Conservation (phyloP, 164 flowering plant genomes). For the Aristolochia fimbriata region DNA sequence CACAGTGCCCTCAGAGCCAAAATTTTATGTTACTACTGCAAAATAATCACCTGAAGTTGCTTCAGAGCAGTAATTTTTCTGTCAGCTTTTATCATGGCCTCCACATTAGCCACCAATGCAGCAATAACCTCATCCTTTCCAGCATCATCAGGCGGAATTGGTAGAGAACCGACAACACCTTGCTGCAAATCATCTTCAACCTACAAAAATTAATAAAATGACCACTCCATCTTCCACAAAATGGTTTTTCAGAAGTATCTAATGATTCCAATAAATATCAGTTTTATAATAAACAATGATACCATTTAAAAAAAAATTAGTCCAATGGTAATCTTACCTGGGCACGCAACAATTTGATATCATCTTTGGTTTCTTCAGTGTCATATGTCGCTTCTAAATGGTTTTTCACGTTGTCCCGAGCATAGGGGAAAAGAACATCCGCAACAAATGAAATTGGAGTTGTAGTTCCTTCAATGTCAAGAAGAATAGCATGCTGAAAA, state of each 20-base stretch:
- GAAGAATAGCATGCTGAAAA: conserved; percentile 82
- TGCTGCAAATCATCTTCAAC: conserved; percentile 60
- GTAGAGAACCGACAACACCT: conserved; percentile 61
- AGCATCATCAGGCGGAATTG: conserved; percentile 58
- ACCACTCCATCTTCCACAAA: no score
- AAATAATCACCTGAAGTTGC: conserved; percentile 60
- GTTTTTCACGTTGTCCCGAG: conserved; percentile 79
- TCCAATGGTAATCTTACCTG: conserved; percentile 45
- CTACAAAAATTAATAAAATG: conserved; percentile 21
- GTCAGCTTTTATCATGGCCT: conserved; percentile 93
- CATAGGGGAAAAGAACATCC: conserved; percentile 96
- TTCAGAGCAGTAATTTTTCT: conserved; percentile 84
- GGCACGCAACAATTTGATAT: conserved; percentile 60
- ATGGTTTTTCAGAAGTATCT: no score
- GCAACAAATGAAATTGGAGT: conserved; percentile 93
- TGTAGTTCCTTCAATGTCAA: conserved; percentile 98
- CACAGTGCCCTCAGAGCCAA: no score
- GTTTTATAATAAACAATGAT: not conserved
- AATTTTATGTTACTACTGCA: no score
- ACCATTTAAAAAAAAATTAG: conserved; percentile 2
- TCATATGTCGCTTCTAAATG: conserved; percentile 73
- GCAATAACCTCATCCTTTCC: conserved; percentile 79
- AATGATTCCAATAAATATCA: no score
- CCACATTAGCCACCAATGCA: conserved; percentile 81
- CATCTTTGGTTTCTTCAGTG: conserved; percentile 79